These are phyloP conservation scores for Exophiala bonariae DNA, from an alignment of 2,329 filamentous ascomycete genomes.

Conservation along the genomic window DNA sequence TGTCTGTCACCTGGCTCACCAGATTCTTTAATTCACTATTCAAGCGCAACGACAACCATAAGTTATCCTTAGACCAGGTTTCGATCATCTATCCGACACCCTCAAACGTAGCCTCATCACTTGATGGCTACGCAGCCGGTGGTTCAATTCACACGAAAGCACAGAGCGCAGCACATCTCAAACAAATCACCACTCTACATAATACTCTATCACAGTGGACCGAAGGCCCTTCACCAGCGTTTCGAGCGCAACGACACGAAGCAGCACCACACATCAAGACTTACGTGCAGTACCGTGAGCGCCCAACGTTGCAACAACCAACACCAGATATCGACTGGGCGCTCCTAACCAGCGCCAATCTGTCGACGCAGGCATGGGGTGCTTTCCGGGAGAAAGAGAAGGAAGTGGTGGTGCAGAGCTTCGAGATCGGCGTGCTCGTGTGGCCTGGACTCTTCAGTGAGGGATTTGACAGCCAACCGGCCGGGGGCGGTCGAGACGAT, in stretches of 20 bases:
- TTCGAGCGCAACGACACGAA: constrained; percentile 61
- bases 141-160: constrained; percentile 80
- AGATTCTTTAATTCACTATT: constrained; percentile 37
- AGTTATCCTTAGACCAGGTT: constrained; percentile 4
- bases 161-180: constrained; percentile 67
- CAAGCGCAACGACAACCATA: constrained; percentile 9
- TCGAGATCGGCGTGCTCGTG: constrained; percentile 79
- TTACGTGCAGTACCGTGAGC: constrained; percentile 65
- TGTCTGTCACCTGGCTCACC: constrained; percentile 72
- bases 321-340: constrained; percentile 71
- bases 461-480: constrained; percentile 29
- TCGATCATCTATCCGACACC: constrained; percentile 77
- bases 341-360: constrained; percentile 83
- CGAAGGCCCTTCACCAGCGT: constrained; percentile 11
- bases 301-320: constrained; percentile 29
- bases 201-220: constrained; percentile 73
- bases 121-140: constrained; percentile 78
- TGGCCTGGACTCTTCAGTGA: constrained; percentile 66
- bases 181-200: constrained; percentile 71
- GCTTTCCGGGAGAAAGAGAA: constrained; percentile 47
- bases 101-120: constrained; percentile 71
- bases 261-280: constrained; percentile 90
- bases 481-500: not conserved
- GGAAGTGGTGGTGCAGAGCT: constrained; percentile 73
- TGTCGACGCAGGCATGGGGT: constrained; percentile 89